Percentiles rank a stretch among this genome's conserved stretches.
Evolutionary conservation across 139 green algal genomes (phyloP).

Genomic region (Marvania coccoides): DNA sequence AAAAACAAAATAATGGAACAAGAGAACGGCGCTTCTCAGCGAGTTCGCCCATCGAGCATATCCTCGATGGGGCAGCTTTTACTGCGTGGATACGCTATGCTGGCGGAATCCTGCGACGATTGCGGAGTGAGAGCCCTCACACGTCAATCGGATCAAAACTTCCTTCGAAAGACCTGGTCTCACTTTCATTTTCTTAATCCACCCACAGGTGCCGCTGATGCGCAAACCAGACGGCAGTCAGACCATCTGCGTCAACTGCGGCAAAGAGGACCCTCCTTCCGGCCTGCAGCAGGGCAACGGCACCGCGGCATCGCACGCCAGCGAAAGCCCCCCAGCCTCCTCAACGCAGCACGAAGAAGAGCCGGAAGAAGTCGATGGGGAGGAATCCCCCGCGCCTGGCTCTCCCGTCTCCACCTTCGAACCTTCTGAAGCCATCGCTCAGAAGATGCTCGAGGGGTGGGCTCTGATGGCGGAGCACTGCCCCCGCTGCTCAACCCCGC

Average conservation of each 20-base stretch:
- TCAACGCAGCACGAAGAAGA: constrained; percentile 1
- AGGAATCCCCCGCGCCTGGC: not conserved
- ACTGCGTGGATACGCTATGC: constrained; percentile 21
- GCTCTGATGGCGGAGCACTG: constrained; percentile 25
- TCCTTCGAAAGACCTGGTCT: not conserved
- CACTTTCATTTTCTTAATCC: not conserved
- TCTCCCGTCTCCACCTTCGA: not conserved
- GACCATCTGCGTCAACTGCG: constrained; percentile 23
- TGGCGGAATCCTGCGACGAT: constrained; percentile 6
- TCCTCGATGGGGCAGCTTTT: constrained; percentile 2
- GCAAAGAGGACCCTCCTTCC: no score
- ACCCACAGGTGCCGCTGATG: constrained; percentile 29
- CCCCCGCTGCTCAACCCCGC: constrained; percentile 13
- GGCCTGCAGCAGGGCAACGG: no score
- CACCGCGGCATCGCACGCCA: not conserved
- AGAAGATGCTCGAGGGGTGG: constrained; percentile 36
- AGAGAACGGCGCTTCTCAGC: no score
- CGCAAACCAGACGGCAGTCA: not conserved
- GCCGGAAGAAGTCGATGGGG: not conserved
- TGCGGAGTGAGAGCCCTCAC: not conserved
- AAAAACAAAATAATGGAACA: no score
- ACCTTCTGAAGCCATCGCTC: constrained; percentile 12
- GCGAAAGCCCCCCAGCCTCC: not conserved
- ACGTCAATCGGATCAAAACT: not conserved
- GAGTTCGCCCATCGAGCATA: not conserved